Percentiles rank a stretch among this genome's conserved stretches.
These are phyloP conservation scores for Keithomyces neogunnii DNA, from an alignment of 2,329 filamentous ascomycete genomes.

Conservation along the genomic window DNA sequence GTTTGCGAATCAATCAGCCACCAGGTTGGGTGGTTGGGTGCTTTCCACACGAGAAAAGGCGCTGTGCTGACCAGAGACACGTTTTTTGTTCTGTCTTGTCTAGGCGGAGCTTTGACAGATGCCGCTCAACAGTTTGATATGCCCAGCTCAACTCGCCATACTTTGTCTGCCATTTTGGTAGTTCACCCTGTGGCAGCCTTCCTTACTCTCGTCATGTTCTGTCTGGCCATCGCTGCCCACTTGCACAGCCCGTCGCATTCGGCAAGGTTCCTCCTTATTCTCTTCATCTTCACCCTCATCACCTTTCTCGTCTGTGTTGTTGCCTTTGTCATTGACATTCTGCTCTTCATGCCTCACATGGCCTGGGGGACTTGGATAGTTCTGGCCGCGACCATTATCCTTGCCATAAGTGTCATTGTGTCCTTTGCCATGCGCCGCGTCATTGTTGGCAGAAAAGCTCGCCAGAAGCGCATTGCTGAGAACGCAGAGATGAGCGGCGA, in stretches of 20 bases:
- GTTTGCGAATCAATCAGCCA: background rate
- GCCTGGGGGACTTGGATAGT: slow-evolving; percentile 94
- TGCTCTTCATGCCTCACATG: slow-evolving; percentile 90
- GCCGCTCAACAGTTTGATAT: slow-evolving; percentile 45
- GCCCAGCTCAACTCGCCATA: slow-evolving; percentile 41
- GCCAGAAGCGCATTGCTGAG: slow-evolving; percentile 82
- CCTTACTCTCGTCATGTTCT: slow-evolving; percentile 75
- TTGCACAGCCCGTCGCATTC: slow-evolving; percentile 85
- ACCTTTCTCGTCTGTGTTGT: slow-evolving; percentile 77
- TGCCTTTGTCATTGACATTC: slow-evolving; percentile 85
- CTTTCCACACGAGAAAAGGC: background rate
- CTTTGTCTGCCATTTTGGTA: slow-evolving; percentile 81
- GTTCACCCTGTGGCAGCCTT: slow-evolving; percentile 87
- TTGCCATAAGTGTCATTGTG: slow-evolving; percentile 72
- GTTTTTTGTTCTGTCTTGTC: background rate
- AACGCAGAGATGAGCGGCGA: slow-evolving; percentile 97
- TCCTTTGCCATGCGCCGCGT: slow-evolving; percentile 94
- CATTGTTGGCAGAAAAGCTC: slow-evolving; percentile 83
- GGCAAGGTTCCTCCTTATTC: slow-evolving; percentile 71
- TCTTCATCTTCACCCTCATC: slow-evolving; percentile 80
- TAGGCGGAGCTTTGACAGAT: slow-evolving; percentile 9
- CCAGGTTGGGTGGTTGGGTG: background rate
- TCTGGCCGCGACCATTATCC: slow-evolving; percentile 77
- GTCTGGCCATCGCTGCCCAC: slow-evolving; percentile 72
- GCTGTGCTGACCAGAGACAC: background rate